Base-by-base conservation (phyloP, 2,329 filamentous ascomycete species). In the Epichloe elymi region DNA sequence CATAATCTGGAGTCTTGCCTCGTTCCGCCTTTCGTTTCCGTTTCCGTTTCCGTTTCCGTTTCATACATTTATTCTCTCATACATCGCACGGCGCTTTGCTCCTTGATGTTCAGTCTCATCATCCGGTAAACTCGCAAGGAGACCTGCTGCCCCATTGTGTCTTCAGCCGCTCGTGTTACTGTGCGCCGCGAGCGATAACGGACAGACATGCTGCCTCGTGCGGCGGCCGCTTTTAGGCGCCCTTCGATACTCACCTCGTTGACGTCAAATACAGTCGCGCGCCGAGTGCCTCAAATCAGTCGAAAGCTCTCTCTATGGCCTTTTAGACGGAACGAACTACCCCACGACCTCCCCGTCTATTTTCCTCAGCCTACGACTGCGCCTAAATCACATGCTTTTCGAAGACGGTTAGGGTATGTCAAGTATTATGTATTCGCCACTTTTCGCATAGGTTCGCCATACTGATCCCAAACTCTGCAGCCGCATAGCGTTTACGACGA, bases 281-380 rank as follows among this genome's bases (percentile, higher is more conserved):
- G 50, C 11, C 46, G 39, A 40, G 43, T 38, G 20, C 47, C 44
- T 6, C 33, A n/a, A 5, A 41, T 23, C n/a, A 37, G 8, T 17
- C 49, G 66, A 48, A 58, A 58, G 49, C 58, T 69, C 37, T 68
- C 65, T 0, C 56, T 69, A 20, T 54, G 67, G 11, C 66, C 66
- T 39, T 68, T 66, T 59, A 60, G 61, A 47, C 59, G 56, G 51
- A 59, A 52, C 41, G 49, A 54, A 33, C 8, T 52, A 5, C 15
- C 56, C 2, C 48, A 56, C 2, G 55, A 58, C 5, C 44, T 67
- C 1, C 65, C 66, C 0, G 60, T 67, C 2, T 69, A 67, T 46
- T 70, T 70, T 26, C 54, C 63, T 4, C 59, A 51, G 26, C 53
- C 47, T 12, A 17, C 51, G 40, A 19, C 46, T 8, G 36, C 41